These are phyloP conservation scores for Neopestalotiopsis sp. DNA, from an alignment of 2,329 filamentous ascomycete genomes.

Conservation along the genomic window DNA sequence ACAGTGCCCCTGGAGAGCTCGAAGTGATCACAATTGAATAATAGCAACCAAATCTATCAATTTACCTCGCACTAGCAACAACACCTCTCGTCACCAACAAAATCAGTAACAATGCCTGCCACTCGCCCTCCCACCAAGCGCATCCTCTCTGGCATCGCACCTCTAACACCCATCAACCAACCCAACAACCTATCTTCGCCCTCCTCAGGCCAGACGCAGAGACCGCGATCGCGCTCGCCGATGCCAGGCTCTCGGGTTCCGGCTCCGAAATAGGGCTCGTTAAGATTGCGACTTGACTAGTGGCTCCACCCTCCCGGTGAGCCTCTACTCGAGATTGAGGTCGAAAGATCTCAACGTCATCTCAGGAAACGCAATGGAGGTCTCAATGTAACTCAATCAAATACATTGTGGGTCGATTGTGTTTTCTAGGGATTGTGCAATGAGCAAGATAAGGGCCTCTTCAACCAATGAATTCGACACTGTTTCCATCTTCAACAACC, in stretches of 20 bases:
- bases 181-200: slow-evolving; percentile 3
- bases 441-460: background rate
- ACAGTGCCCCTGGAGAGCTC: background rate
- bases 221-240: slow-evolving; percentile 11
- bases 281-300: background rate
- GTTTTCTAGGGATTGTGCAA: background rate
- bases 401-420: background rate
- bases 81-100: background rate
- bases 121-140: slow-evolving; percentile 9
- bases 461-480: background rate
- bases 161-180: slow-evolving; percentile 14
- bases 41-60: background rate
- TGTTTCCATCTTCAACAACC: background rate
- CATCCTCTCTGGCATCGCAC: slow-evolving; percentile 12
- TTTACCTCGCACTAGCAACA: background rate
- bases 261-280: slow-evolving; percentile 9
- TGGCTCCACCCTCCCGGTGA: background rate
- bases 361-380: background rate
- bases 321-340: background rate
- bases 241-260: slow-evolving; percentile 14
- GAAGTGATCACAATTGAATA: background rate
- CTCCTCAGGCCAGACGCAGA: background rate
- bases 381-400: slow-evolving; percentile 1
- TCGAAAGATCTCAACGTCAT: slow-evolving; percentile 5
- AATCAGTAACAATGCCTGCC: slow-evolving; percentile 7